Percentiles rank a stretch among this genome's conserved stretches.
Evolutionary conservation across 768 basidiomycete species (phyloP).

Genomic region (Phylloporus sp.): DNA sequence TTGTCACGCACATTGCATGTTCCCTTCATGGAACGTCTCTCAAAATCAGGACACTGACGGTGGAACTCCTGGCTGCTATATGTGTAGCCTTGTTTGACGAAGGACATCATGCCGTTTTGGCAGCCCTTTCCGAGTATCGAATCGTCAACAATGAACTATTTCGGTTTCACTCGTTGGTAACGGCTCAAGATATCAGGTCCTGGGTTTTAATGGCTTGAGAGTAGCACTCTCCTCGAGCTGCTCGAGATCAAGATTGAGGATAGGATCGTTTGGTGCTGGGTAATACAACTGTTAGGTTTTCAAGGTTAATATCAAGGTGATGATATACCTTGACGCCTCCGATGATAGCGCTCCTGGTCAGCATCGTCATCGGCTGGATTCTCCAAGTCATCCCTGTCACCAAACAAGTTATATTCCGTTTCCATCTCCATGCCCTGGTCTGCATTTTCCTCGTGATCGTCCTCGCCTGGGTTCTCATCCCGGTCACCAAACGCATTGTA

Average conservation of each 20-base stretch:
- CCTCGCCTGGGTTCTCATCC: background rate
- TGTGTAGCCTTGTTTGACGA: conserved; percentile 68
- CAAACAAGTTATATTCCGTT: background rate
- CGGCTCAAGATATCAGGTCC: conserved; percentile 54
- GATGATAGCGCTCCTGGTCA: background rate
- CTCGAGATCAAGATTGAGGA: background rate
- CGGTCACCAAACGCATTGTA: background rate
- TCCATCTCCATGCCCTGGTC: background rate
- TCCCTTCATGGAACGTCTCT: conserved; percentile 61
- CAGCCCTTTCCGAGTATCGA: conserved; percentile 78
- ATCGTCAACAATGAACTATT: conserved; percentile 67
- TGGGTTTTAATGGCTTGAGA: conserved; percentile 1
- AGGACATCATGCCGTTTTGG: conserved; percentile 71
- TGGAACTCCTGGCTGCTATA: conserved; percentile 81
- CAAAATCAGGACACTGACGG: conserved; percentile 65
- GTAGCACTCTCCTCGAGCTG: background rate
- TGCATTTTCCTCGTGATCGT: background rate
- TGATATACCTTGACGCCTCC: background rate
- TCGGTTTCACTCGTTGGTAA: conserved; percentile 75
- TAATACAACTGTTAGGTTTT: background rate
- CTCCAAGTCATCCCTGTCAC: background rate
- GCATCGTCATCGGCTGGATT: background rate
- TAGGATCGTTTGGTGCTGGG: background rate
- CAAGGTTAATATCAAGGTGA: background rate
- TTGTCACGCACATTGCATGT: conserved; percentile 72